Conservation (phyloP, 164 flowering plant species). For the Amborella trichopoda region DNA sequence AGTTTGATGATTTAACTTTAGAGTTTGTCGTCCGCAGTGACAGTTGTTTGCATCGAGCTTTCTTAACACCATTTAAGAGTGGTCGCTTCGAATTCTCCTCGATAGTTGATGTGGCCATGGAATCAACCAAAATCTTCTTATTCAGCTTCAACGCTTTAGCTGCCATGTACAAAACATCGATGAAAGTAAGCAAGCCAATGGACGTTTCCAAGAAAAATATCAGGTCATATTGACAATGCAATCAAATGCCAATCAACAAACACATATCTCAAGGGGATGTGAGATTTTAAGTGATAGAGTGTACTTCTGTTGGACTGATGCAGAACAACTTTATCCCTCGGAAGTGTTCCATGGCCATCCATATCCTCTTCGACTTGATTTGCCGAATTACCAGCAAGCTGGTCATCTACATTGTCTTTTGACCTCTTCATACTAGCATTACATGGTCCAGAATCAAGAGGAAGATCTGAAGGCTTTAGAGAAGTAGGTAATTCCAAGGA, state of each 20-base stretch:
- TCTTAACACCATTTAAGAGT: constrained; percentile 13
- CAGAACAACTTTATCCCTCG: constrained; percentile 6
- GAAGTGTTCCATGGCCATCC: constrained; percentile 4
- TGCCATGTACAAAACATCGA: no score
- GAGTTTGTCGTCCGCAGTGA: no score
- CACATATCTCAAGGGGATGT: no score
- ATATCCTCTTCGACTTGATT: constrained; percentile 12
- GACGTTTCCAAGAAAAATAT: no score
- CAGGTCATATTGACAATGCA: no score
- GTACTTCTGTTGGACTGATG: constrained; percentile 11
- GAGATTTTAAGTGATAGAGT: no score
- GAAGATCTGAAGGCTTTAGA: no score
- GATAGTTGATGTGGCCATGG: constrained; percentile 9
- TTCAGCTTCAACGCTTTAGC: constrained; percentile 25
- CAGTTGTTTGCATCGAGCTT: no score
- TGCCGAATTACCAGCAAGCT: constrained; percentile 7
- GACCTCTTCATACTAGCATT: constrained; percentile 14
- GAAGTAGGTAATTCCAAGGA: no score
- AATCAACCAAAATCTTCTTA: constrained; percentile 27
- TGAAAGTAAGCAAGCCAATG: neutral
- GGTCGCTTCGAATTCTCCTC: constrained; percentile 21
- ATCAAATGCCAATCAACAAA: neutral
- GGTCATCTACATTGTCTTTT: constrained; percentile 7
- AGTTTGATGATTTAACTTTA: constrained; percentile 20
- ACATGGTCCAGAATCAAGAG: neutral